Base-by-base conservation (phyloP, 2,329 filamentous ascomycete genomes). In the Diaporthe longicolla region DNA sequence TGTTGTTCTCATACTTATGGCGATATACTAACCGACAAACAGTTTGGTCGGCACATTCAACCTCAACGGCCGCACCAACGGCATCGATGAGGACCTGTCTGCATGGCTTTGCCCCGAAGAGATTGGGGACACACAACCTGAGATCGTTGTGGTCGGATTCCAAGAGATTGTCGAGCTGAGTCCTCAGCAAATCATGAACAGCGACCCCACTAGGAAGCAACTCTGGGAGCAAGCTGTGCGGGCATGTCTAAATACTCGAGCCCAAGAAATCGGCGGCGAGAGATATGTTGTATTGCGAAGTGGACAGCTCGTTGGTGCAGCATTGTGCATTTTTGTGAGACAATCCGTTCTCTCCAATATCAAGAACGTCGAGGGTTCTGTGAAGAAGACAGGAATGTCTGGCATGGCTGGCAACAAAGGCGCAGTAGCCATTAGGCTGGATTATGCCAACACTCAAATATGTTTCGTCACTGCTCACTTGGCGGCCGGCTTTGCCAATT, bases 151-250 rank as follows among this genome's bases (percentile, higher is more conserved):
- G 10, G 92, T 98, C 21, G 97, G 95, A 0, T 98, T 99, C 79
- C 97, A 99, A 81, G 97, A 99, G 83, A 98, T 99, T 76, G 97
- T 99, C n/a, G 94, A 98, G 80, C 86, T 99, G 61, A 98, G 95
- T 78, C 97, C 97, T 21, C 96, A 98, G 82, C 97, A 99, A 80
- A 98, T 99, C 80, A 98, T 99, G 95, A 98, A 97, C 77, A 98
- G 95, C 75, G 96, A 99, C 81, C 97, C 97, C 1, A 91, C 92
- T 4, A 90, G 94, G 71, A 94, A 96, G 77, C 92, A 95, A 76
- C 85, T 92, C 26, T 99, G 97, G 97, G 97, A 99, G 81, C 85
- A 88, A 70, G 92, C 94, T 5, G 95, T 98, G 32, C 92, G 93
- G 77, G 87, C 87, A 59, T 94, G 93, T 19, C 84, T 99, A 52